These are phyloP conservation scores for Cyclotella distinguenda DNA, from an alignment of 108 stramenopile species.

Conservation along the genomic window DNA sequence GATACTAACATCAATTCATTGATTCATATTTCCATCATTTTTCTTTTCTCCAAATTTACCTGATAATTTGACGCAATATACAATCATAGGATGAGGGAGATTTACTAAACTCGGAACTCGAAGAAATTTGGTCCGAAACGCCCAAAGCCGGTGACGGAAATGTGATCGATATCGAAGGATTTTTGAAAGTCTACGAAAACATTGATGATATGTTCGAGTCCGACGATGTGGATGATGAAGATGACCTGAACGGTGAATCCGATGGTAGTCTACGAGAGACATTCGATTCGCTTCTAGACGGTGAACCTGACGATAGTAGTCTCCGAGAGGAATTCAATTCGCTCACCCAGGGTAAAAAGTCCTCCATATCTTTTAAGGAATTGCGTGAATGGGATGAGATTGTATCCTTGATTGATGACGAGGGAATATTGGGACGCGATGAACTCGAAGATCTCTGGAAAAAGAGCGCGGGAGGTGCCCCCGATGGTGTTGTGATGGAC, in stretches of 20 bases:
- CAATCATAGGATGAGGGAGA: conserved; percentile 51
- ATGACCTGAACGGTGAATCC: neutral
- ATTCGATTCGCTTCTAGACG: conserved; percentile 43
- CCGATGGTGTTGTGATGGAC: conserved; percentile 42
- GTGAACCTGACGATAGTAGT: conserved; percentile 13
- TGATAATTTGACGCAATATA: neutral
- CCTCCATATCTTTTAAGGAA: conserved; percentile 35
- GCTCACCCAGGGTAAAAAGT: neutral
- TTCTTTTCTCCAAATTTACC: neutral
- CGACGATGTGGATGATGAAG: conserved; percentile 49
- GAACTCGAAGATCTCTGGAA: conserved; percentile 75
- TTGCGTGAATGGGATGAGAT: conserved; percentile 75
- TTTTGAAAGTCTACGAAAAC: conserved; percentile 73
- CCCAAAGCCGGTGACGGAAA: conserved; percentile 47
- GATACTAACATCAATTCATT: neutral
- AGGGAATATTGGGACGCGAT: conserved; percentile 70
- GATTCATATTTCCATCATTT: neutral
- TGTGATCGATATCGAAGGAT: conserved; percentile 66
- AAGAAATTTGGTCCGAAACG: conserved; percentile 64
- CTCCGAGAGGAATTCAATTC: neutral
- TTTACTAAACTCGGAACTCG: conserved; percentile 58
- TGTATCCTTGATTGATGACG: conserved; percentile 56
- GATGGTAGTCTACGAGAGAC: conserved; percentile 42
- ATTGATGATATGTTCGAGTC: conserved; percentile 87
- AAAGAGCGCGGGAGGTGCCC: conserved; percentile 31